These are phyloP conservation scores for Aphanomyces cochlioides DNA, from an alignment of 352 stramenopile species.

Conservation along the genomic window DNA sequence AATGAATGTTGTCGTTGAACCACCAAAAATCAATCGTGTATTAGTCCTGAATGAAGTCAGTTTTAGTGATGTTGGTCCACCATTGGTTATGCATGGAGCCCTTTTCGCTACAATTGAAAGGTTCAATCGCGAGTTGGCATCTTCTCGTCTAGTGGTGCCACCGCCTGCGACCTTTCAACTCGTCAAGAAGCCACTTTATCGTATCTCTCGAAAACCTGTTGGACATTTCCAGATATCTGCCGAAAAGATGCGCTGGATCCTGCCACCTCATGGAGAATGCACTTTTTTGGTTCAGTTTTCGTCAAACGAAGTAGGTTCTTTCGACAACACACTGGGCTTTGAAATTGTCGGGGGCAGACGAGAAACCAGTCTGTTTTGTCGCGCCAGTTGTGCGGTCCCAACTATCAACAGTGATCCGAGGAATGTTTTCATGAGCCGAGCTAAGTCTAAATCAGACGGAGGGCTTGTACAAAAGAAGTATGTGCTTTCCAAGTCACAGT, in stretches of 20 bases:
- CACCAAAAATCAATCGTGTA: background rate
- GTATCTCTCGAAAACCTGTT: constrained; percentile 56
- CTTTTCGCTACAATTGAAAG: constrained; percentile 60
- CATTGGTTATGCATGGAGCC: constrained; percentile 54
- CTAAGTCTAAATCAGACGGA: constrained; percentile 73
- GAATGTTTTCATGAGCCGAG: constrained; percentile 93
- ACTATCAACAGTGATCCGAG: constrained; percentile 90
- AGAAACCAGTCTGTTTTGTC: constrained; percentile 80
- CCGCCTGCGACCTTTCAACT: constrained; percentile 67
- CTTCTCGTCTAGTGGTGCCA: constrained; percentile 58
- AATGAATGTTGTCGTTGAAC: background rate
- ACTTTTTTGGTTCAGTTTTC: constrained; percentile 79
- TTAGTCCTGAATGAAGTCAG: constrained; percentile 47
- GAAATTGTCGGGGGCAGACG: constrained; percentile 86
- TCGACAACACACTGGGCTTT: constrained; percentile 84
- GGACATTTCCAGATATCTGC: constrained; percentile 50
- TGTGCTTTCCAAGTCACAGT: constrained; percentile 81
- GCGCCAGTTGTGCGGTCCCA: constrained; percentile 81
- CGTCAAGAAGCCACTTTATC: constrained; percentile 58
- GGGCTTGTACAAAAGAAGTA: constrained; percentile 88
- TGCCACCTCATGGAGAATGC: constrained; percentile 54
- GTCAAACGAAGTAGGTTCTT: constrained; percentile 67
- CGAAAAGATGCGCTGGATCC: constrained; percentile 68
- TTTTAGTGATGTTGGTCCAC: constrained; percentile 43
- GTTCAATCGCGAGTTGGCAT: constrained; percentile 57